Evolutionary conservation across 805 yeast genomes (phyloP).

Genomic region (Ogataea nonfermentans): DNA sequence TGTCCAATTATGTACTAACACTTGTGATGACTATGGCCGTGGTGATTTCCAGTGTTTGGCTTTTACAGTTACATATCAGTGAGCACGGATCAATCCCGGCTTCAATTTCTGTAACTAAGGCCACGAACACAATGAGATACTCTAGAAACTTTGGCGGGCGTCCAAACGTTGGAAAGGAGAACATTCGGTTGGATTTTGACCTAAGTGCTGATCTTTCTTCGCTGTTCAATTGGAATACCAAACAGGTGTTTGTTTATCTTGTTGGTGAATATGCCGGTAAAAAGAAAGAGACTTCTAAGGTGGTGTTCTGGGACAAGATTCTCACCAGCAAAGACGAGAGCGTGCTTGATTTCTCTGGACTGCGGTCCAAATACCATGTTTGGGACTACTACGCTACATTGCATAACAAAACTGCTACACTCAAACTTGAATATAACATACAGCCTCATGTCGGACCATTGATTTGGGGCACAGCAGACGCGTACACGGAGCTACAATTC

Average conservation of each 20-base stretch:
- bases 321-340: constrained; percentile 61
- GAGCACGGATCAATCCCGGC: constrained; percentile 44
- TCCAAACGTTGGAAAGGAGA: constrained; percentile 70
- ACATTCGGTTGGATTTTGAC: constrained; percentile 68
- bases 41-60: constrained; percentile 47
- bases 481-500: constrained; percentile 22
- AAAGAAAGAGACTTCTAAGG: constrained; percentile 45
- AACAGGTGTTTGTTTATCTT: constrained; percentile 88
- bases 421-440: constrained; percentile 82
- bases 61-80: constrained; percentile 45
- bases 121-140: constrained; percentile 23
- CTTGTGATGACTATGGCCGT: constrained; percentile 46
- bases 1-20: constrained; percentile 54
- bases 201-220: constrained; percentile 71
- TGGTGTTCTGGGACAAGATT: constrained; percentile 90
- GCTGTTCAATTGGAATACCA: constrained; percentile 94
- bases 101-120: constrained; percentile 18
- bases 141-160: constrained; percentile 53
- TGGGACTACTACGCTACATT: constrained; percentile 77
- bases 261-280: constrained; percentile 74
- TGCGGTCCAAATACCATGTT: constrained; percentile 72
- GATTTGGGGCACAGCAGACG: constrained; percentile 57
- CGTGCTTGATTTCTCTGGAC: constrained; percentile 46
- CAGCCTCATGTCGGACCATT: constrained; percentile 90
- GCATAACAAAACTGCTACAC: constrained; percentile 59